A percentile compares a stretch with the other conserved stretches of the same genome.
Evolutionary conservation across 139 green algal species (phyloP).

Genomic region (Eudorina sp.): DNA sequence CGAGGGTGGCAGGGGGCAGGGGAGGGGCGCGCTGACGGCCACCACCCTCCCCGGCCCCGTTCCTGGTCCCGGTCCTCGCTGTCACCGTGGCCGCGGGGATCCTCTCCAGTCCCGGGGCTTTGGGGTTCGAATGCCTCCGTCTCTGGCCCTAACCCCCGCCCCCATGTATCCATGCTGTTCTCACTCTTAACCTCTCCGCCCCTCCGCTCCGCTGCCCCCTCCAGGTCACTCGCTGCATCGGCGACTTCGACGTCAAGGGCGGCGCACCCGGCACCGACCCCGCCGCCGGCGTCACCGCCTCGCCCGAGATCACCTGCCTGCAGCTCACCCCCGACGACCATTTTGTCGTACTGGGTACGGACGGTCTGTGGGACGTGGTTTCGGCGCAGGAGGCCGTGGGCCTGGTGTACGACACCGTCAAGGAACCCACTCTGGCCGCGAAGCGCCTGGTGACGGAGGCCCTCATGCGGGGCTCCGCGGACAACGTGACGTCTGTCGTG

Average conservation of each 20-base stretch:
- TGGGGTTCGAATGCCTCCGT: too few species aligned
- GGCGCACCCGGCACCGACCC: not conserved
- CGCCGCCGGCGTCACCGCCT: constrained; percentile 73
- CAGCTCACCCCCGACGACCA: constrained; percentile 72
- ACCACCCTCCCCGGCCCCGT: too few species aligned
- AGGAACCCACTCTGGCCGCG: constrained; percentile 79
- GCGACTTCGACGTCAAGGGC: constrained; percentile 89
- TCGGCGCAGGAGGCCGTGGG: constrained; percentile 81
- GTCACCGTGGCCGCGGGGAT: too few species aligned
- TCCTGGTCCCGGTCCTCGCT: too few species aligned
- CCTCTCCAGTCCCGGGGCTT: too few species aligned
- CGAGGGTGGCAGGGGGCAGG: too few species aligned
- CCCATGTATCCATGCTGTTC: too few species aligned
- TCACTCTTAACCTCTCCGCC: not conserved
- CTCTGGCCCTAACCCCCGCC: too few species aligned
- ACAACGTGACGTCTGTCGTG: constrained; percentile 91
- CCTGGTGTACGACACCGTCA: constrained; percentile 87
- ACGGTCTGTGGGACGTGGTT: constrained; percentile 93
- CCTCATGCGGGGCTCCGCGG: constrained; percentile 75
- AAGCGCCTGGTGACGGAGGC: constrained; percentile 88
- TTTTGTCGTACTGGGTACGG: constrained; percentile 89
- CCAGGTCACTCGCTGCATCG: constrained; percentile 82
- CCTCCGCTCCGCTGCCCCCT: constrained; percentile 3
- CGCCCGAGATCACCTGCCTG: constrained; percentile 79
- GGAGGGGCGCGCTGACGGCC: too few species aligned